These are phyloP conservation scores for Nannochloris sp. DNA, from an alignment of 139 green algal genomes.

Conservation along the genomic window DNA sequence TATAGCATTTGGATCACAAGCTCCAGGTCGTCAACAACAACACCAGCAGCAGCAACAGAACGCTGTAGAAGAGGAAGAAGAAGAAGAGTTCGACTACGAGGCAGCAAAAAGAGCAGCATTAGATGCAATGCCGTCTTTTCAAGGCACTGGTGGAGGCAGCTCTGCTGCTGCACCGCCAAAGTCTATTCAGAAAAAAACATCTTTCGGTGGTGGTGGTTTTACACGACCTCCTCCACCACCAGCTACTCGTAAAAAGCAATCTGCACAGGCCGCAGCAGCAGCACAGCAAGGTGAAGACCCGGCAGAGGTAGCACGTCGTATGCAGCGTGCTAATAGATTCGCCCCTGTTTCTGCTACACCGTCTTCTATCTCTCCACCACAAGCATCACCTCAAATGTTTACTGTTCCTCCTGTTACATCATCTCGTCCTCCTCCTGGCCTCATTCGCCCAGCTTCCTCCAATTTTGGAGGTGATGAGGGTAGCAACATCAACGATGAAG, in stretches of 20 bases:
- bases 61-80: background rate
- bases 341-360: background rate
- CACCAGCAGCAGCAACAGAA: background rate
- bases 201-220: no score
- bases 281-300: conserved; percentile 2
- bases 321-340: conserved; percentile 16
- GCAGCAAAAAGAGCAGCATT: conserved; percentile 26
- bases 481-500: background rate
- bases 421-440: background rate
- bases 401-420: background rate
- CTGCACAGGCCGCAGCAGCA: background rate
- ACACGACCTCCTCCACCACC: background rate
- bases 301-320: conserved; percentile 1
- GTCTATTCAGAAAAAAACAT: no score
- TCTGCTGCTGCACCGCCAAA: no score
- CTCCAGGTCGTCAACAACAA: background rate
- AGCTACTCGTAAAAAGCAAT: background rate
- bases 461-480: background rate
- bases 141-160: background rate
- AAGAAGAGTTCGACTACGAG: conserved; percentile 8
- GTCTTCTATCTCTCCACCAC: conserved; percentile 17
- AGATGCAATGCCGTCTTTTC: conserved; percentile 24
- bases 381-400: conserved; percentile 10
- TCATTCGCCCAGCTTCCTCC: background rate
- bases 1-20: background rate